Evolutionary conservation across 2,329 filamentous ascomycete species (phyloP).

Genomic region (Diaporthe velutina): DNA sequence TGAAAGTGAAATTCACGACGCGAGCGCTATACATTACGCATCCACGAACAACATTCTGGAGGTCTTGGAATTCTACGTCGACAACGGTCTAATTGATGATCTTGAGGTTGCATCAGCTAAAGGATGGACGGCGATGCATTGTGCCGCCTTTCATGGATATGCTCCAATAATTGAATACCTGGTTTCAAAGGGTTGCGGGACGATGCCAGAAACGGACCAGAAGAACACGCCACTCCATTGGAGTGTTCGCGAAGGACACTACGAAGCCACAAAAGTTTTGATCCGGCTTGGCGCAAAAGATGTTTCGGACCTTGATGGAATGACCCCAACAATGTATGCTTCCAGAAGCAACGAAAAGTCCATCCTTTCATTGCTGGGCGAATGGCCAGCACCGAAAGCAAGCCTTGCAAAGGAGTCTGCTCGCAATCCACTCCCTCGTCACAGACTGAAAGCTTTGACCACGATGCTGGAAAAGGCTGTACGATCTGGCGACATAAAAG

Average conservation of each 20-base stretch:
- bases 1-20: too few species aligned
- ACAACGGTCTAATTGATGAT: not conserved
- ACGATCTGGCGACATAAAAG: not conserved
- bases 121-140: not conserved
- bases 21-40: too few species aligned
- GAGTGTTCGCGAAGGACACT: fast-evolving
- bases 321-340: not conserved
- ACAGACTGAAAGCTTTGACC: not conserved
- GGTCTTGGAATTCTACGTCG: not conserved
- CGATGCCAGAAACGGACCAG: not conserved
- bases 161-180: not conserved
- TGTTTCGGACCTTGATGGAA: not conserved
- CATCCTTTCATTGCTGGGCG: not conserved
- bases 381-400: too few species aligned
- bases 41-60: too few species aligned
- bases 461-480: not conserved
- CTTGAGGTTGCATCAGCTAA: fast-evolving
- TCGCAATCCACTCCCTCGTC: not conserved
- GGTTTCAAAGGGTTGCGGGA: not conserved
- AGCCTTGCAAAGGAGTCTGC: too few species aligned
- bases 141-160: not conserved
- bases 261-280: not conserved
- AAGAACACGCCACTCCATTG: not conserved
- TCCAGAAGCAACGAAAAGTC: not conserved
- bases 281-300: not conserved